Percentiles rank a stretch among this genome's conserved stretches.
These are phyloP conservation scores for Pichiaceae sp. DNA, from an alignment of 1,139 yeast genomes.

Conservation along the genomic window DNA sequence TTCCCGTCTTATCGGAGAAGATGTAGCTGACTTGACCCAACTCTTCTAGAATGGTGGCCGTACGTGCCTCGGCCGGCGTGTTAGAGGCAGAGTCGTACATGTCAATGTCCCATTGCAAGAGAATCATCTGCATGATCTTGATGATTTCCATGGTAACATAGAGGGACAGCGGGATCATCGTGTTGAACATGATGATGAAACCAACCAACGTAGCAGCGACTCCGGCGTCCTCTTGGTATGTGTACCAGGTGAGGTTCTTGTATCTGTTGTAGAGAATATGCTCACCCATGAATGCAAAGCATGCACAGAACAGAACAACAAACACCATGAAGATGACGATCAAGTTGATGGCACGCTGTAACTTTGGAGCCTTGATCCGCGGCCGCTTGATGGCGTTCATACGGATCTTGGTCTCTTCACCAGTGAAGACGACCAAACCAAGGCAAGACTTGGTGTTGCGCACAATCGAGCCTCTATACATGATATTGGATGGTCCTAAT, in stretches of 20 bases:
- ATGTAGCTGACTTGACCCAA: conserved; percentile 93
- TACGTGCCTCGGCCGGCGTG: conserved; percentile 91
- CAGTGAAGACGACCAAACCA: conserved; percentile 85
- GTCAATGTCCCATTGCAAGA: conserved; percentile 85
- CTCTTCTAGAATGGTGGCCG: conserved; percentile 93
- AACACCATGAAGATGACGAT: conserved; percentile 84
- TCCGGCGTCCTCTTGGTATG: conserved; percentile 69
- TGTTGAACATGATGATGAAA: conserved; percentile 92
- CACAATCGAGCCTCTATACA: conserved; percentile 81
- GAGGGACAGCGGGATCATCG: conserved; percentile 87
- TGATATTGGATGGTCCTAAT: conserved; percentile 68
- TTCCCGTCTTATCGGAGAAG: conserved; percentile 96
- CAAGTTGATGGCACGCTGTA: conserved; percentile 73
- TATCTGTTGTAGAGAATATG: conserved; percentile 39
- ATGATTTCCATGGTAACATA: conserved; percentile 96
- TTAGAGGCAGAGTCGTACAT: conserved; percentile 82
- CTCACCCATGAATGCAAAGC: conserved; percentile 79
- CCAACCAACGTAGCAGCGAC: conserved; percentile 90
- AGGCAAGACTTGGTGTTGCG: conserved; percentile 69
- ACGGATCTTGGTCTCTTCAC: conserved; percentile 92
- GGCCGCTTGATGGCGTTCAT: conserved; percentile 91
- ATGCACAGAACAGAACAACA: conserved; percentile 65
- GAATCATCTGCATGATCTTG: conserved; percentile 73
- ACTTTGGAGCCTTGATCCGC: conserved; percentile 85
- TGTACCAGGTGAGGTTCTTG: conserved; percentile 62